A percentile compares a stretch with the other conserved stretches of the same genome.
Conservation (phyloP, 495 filamentous ascomycete species). For the Cetradonia linearis region DNA sequence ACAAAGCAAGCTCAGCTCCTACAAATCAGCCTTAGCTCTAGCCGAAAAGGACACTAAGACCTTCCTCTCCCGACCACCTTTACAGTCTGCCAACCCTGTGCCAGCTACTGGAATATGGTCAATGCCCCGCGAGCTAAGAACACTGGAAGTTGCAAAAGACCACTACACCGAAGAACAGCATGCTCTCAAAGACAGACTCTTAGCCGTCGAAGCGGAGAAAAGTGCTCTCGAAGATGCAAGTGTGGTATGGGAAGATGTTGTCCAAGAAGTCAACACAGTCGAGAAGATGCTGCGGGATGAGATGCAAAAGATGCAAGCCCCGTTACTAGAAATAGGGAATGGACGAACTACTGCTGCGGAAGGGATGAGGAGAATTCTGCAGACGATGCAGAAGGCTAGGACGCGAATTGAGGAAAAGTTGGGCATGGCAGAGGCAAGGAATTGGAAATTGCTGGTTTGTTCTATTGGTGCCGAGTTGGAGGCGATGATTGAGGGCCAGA, state of each 20-base stretch:
- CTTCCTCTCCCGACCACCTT: constrained; percentile 43
- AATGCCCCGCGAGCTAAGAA: constrained; percentile 58
- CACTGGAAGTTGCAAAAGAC: constrained; percentile 64
- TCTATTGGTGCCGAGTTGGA: constrained; percentile 83
- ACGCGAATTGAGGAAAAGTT: constrained; percentile 32
- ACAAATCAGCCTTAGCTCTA: constrained; percentile 39
- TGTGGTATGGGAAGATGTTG: constrained; percentile 63
- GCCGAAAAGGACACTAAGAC: constrained; percentile 33
- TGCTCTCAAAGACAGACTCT: constrained; percentile 45
- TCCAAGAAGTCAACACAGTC: constrained; percentile 54
- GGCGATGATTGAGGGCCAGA: constrained; percentile 58
- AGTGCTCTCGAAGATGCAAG: constrained; percentile 75
- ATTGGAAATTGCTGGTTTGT: constrained; percentile 83
- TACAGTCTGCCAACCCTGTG: constrained; percentile 15
- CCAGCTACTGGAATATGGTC: constrained; percentile 35
- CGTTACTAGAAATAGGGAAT: neutral
- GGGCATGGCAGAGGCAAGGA: constrained; percentile 38
- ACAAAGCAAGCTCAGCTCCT: constrained; percentile 50
- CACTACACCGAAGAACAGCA: constrained; percentile 61
- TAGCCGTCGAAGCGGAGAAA: constrained; percentile 56
- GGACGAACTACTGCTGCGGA: constrained; percentile 18
- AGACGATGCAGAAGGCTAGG: constrained; percentile 37
- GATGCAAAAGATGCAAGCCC: constrained; percentile 35
- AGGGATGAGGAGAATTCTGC: constrained; percentile 32
- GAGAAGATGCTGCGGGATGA: constrained; percentile 51